Base-by-base conservation (phyloP, 179 eudicot genomes). In the Beta lomatogona region DNA sequence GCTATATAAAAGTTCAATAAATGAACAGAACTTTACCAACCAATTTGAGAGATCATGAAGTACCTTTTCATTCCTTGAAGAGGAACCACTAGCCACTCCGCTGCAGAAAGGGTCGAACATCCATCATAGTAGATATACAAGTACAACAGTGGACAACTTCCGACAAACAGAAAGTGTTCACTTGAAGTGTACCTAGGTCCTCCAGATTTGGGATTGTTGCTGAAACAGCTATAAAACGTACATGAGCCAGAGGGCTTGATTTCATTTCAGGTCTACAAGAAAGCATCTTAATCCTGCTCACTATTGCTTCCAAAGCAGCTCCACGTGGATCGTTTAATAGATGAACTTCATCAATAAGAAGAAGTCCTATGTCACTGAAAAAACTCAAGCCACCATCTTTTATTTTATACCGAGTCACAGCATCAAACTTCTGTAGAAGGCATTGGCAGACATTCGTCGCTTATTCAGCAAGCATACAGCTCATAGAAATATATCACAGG, bases 321-420 rank as follows among this genome's bases (percentile, higher is more conserved):
- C 99, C 99, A 76, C 99, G 99, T 69, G 97, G 97, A 75, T 96
- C 99, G 85, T 94, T 96, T 85, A 96, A 85, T 83, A 96, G 67
- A 87, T 96, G 99, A 85, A 96, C 99, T 91, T 96, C 99, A 88
- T 96, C 99, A 69, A 96, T 91, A 66, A 96, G 94, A 77, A 96
- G 82, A 81, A 96, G 97, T 74, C 97, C 91, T 84, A 96, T 94
- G 83, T 96, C 99, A 84, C 99, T 93, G 89, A 96, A 96, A 84
- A 94, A 96, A 82, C 99, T 88, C 89, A 96, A 75, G 76, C 99
- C 97, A 72, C 97, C 98, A 82, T 92, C 92, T 77, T 92, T 94
- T 64, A 94, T 88, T 75, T 92, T 92, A 84, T 89, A 96, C 73
- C 99, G 92, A 83, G 99, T 91, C 81, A 94, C 98, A 65, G 98